Conservation (phyloP, 352 stramenopile species). For the Globisporangium camurandrum region DNA sequence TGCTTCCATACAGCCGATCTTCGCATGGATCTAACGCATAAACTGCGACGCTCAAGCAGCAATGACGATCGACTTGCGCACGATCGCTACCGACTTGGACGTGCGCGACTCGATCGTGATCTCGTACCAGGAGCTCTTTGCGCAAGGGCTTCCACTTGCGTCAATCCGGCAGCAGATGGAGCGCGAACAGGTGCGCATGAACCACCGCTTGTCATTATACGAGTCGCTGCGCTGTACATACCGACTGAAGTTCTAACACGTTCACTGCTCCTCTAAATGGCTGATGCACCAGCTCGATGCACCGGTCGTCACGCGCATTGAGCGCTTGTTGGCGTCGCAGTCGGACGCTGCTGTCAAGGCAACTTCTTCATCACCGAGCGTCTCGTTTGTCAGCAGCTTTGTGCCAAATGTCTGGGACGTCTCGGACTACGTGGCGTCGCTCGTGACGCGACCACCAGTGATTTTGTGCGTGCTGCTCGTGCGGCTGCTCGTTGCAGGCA, state of each 20-base stretch:
- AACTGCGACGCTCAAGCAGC: slow-evolving; percentile 15
- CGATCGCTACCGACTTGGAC: slow-evolving; percentile 35
- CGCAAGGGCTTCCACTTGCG: slow-evolving; percentile 48
- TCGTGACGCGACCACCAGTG: slow-evolving; percentile 54
- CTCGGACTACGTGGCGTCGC: slow-evolving; percentile 34
- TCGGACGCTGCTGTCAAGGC: slow-evolving; percentile 24
- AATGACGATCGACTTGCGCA: slow-evolving; percentile 36
- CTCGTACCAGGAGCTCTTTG: slow-evolving; percentile 55
- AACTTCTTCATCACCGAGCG: too few species aligned
- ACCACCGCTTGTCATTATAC: too few species aligned
- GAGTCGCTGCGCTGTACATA: too few species aligned
- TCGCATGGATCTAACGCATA: neutral
- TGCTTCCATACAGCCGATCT: neutral
- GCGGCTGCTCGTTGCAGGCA: slow-evolving; percentile 36
- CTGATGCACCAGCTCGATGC: neutral
- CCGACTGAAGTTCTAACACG: too few species aligned
- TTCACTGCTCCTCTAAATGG: neutral
- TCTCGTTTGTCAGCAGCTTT: slow-evolving; percentile 21
- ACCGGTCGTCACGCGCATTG: slow-evolving; percentile 30
- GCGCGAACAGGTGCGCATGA: slow-evolving; percentile 52
- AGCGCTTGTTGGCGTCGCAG: slow-evolving; percentile 38
- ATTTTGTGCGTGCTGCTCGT: slow-evolving; percentile 52
- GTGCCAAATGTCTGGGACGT: slow-evolving; percentile 49
- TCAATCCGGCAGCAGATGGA: slow-evolving; percentile 66
- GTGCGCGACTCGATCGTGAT: slow-evolving; percentile 40